Conservation (phyloP, 164 flowering plant genomes). For the Aristolochia californica region DNA sequence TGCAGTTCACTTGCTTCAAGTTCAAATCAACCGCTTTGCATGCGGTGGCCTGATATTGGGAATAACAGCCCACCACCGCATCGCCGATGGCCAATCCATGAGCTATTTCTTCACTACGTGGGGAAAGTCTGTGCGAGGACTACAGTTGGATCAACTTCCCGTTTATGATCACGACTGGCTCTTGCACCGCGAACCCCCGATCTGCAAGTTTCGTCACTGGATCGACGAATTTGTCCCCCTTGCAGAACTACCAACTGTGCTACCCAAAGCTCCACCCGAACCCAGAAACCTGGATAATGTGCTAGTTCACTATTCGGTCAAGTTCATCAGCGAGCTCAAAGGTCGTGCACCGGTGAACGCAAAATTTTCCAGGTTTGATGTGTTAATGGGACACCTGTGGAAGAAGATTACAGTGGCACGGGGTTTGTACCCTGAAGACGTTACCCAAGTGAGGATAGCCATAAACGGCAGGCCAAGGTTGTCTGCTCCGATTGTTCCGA, state of each 20-base stretch:
- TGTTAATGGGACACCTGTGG: slow-evolving; percentile 12
- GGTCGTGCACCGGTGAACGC: neutral
- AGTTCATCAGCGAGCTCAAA: slow-evolving; percentile 6
- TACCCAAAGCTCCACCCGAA: neutral
- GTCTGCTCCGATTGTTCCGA: neutral
- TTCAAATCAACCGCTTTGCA: slow-evolving; percentile 10
- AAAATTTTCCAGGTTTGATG: slow-evolving; percentile 4
- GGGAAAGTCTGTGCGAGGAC: slow-evolving; percentile 7
- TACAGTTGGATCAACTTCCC: neutral
- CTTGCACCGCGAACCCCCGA: slow-evolving; percentile 5
- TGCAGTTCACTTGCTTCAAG: slow-evolving; percentile 8
- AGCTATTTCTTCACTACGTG: slow-evolving; percentile 9
- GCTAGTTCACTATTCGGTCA: neutral
- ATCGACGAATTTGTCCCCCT: slow-evolving; percentile 1
- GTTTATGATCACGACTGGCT: slow-evolving; percentile 5
- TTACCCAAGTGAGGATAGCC: slow-evolving; percentile 3
- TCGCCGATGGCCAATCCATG: slow-evolving; percentile 12
- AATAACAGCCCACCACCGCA: slow-evolving; percentile 8
- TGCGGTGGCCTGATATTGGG: slow-evolving; percentile 14
- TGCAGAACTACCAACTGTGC: neutral
- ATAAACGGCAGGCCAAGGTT: slow-evolving; percentile 12
- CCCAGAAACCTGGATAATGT: neutral
- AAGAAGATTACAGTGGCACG: slow-evolving; percentile 9
- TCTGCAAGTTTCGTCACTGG: slow-evolving; percentile 5
- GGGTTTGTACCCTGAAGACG: neutral